phyloP scores from a whole-genome alignment of 31 red algal species.

The Bonnemaisonia californica region DNA sequence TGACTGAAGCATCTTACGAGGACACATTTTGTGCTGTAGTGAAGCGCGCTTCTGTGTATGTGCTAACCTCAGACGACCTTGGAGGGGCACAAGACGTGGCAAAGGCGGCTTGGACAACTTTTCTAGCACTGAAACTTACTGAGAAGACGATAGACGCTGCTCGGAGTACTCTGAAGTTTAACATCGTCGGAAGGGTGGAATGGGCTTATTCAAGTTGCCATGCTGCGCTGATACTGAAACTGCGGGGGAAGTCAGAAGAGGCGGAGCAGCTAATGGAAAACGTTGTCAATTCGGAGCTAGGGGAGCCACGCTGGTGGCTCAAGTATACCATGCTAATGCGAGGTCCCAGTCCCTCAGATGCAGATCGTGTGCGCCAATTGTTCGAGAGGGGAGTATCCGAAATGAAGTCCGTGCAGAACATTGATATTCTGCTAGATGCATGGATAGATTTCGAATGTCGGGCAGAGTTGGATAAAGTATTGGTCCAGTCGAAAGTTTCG shows the following conservation, averaged over 20 bases:
- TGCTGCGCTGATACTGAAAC: conserved; percentile 14
- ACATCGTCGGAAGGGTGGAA: conserved; percentile 24
- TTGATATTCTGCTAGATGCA: conserved; percentile 24
- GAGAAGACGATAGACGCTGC: background rate
- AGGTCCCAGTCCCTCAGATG: background rate
- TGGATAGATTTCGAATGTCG: conserved; percentile 43
- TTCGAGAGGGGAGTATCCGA: conserved; percentile 2
- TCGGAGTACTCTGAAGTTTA: conserved; percentile 18
- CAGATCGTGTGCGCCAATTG: background rate
- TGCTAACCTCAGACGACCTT: conserved; percentile 5
- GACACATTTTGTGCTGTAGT: background rate
- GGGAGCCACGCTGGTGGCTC: conserved; percentile 32
- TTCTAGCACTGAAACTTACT: background rate
- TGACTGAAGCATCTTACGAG: background rate
- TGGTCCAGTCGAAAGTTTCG: background rate
- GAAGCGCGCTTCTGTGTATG: background rate
- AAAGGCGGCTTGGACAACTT: conserved; percentile 7
- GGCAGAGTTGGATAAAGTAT: background rate
- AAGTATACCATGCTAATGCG: background rate
- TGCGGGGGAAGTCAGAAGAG: background rate
- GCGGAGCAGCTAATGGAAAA: conserved; percentile 1
- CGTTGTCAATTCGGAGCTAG: conserved; percentile 1
- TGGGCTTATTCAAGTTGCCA: conserved; percentile 25
- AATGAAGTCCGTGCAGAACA: background rate
- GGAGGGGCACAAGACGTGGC: background rate